These are phyloP conservation scores for Talaromyces sp. DNA, from an alignment of 2,329 filamentous ascomycete genomes.

Conservation along the genomic window DNA sequence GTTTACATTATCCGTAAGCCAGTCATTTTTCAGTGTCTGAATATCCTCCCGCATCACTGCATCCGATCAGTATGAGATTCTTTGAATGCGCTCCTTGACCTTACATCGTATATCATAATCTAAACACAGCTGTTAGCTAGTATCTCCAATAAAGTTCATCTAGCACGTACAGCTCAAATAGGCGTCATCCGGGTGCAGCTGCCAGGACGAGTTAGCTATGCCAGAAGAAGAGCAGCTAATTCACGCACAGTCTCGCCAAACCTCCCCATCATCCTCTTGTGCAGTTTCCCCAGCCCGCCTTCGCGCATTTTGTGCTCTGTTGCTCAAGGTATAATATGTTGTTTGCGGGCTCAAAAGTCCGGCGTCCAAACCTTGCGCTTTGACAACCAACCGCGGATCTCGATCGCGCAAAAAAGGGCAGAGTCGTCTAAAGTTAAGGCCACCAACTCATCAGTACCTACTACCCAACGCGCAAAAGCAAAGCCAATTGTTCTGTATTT, in stretches of 20 bases:
- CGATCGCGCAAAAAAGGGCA: background rate
- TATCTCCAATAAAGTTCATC: background rate
- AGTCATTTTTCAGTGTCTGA: slow-evolving; percentile 82
- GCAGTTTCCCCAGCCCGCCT: slow-evolving; percentile 21
- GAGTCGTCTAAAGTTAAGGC: background rate
- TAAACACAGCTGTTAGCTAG: slow-evolving; percentile 22
- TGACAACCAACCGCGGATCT: background rate
- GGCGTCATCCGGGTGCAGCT: slow-evolving; percentile 58
- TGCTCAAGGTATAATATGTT: too few species aligned
- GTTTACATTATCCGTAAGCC: slow-evolving; percentile 87
- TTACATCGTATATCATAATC: slow-evolving; percentile 62
- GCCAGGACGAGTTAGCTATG: background rate
- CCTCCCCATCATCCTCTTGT: slow-evolving; percentile 31
- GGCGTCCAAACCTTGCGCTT: background rate
- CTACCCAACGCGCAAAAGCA: background rate
- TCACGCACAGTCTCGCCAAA: slow-evolving; percentile 33
- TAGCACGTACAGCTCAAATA: slow-evolving; percentile 63
- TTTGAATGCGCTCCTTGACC: slow-evolving; percentile 21
- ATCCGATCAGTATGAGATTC: background rate
- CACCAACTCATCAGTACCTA: background rate
- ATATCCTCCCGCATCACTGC: slow-evolving; percentile 85
- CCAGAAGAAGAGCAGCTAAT: background rate
- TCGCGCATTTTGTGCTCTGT: slow-evolving; percentile 5
- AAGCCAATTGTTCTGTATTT: background rate
- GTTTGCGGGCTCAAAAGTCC: background rate